Conservation (phyloP, 345 rosid species). For the Populus simonii region DNA sequence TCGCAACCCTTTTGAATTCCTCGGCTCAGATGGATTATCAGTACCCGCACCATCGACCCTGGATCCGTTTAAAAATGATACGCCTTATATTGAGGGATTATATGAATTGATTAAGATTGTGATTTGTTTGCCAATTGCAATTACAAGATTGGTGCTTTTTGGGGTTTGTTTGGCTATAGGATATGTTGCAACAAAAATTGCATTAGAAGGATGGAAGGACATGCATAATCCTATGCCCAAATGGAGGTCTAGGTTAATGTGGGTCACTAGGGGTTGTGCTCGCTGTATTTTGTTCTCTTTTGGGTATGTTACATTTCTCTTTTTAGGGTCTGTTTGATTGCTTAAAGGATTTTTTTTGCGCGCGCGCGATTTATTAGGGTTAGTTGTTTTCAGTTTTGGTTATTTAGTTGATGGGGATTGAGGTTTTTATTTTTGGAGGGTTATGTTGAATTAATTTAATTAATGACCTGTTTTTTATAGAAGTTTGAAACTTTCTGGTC, state of each 20-base stretch:
- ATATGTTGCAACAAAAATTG: slow-evolving; percentile 66
- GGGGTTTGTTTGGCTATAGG: slow-evolving; percentile 61
- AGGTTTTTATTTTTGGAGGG: background rate
- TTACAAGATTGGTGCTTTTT: slow-evolving; percentile 58
- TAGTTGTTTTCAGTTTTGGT: background rate
- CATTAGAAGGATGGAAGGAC: slow-evolving; percentile 82
- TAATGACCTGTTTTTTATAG: background rate
- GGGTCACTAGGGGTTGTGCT: slow-evolving; percentile 74
- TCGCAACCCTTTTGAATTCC: slow-evolving; percentile 56
- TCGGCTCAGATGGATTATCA: slow-evolving; percentile 51
- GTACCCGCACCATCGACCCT: slow-evolving; percentile 46
- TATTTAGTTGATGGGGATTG: background rate
- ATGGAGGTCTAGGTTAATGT: slow-evolving; percentile 86
- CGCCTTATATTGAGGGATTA: slow-evolving; percentile 49
- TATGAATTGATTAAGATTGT: slow-evolving; percentile 74
- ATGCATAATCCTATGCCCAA: slow-evolving; percentile 78
- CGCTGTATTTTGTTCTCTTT: slow-evolving; percentile 85
- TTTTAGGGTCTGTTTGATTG: background rate
- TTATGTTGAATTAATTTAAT: background rate
- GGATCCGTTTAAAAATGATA: slow-evolving; percentile 74
- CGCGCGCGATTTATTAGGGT: background rate
- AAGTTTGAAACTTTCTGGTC: background rate
- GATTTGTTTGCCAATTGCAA: slow-evolving; percentile 67
- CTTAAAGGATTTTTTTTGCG: background rate
- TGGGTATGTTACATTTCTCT: slow-evolving; percentile 46